These are phyloP conservation scores for Podospora fimiseda DNA, from an alignment of 495 filamentous ascomycete species.

Conservation along the genomic window DNA sequence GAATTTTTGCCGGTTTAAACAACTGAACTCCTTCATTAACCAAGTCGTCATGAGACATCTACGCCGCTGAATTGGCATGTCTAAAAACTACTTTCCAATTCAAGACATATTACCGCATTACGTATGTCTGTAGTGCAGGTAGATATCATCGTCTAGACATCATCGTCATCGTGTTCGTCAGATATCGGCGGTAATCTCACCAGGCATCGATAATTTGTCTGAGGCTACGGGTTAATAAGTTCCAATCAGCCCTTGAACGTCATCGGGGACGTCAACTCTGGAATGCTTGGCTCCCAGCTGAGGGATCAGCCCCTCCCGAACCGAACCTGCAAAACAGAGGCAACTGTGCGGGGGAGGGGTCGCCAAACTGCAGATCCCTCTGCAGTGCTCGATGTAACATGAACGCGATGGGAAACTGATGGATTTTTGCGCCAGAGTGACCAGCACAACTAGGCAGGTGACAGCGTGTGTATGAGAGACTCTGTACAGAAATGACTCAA, in stretches of 20 bases:
- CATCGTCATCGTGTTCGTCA: neutral
- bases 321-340: slow-evolving; percentile 1
- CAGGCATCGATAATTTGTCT: slow-evolving; percentile 5
- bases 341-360: slow-evolving; percentile 10
- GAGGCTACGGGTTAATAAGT: neutral
- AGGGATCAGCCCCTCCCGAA: neutral
- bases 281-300: neutral
- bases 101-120: neutral
- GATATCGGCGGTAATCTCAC: neutral
- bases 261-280: slow-evolving; percentile 10
- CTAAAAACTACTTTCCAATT: neutral
- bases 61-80: neutral
- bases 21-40: neutral
- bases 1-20: neutral
- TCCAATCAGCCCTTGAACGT: slow-evolving; percentile 2
- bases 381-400: slow-evolving; percentile 1
- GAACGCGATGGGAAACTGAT: too few relatives aligned
- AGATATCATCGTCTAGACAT: too few relatives aligned
- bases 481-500: too few relatives aligned
- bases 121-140: too few relatives aligned
- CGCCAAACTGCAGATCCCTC: slow-evolving; percentile 5
- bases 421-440: too few relatives aligned
- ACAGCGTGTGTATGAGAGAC: too few relatives aligned
- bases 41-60: slow-evolving; percentile 3
- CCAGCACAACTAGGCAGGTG: too few relatives aligned